Conservation (phyloP, 495 filamentous ascomycete species). For the Xylaria flabelliformis region DNA sequence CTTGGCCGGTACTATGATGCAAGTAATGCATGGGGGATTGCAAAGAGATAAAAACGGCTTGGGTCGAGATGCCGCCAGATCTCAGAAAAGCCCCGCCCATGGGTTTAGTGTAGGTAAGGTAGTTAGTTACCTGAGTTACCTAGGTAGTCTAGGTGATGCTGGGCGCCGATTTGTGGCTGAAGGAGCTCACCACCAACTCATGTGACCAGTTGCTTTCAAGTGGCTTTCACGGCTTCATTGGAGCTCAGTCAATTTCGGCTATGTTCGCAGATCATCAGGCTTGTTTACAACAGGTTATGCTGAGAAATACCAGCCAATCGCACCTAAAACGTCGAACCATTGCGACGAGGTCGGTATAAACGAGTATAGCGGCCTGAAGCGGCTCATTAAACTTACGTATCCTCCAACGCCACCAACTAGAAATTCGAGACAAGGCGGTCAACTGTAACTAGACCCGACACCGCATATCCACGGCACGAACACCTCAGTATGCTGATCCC, state of each 20-base stretch:
- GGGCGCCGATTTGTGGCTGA: slow-evolving; percentile 4
- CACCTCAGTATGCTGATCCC: background rate
- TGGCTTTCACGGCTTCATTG: slow-evolving; percentile 16
- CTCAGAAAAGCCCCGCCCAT: slow-evolving; percentile 6
- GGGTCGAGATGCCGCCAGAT: slow-evolving; percentile 17
- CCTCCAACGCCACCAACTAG: background rate
- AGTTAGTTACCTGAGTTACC: no score
- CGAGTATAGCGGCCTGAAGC: slow-evolving; percentile 12
- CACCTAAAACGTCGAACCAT: slow-evolving; percentile 4
- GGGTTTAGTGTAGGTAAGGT: background rate
- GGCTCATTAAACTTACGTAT: background rate
- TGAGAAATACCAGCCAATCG: slow-evolving; percentile 15
- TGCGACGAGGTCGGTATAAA: slow-evolving; percentile 9
- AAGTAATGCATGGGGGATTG: background rate
- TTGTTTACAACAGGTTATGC: background rate
- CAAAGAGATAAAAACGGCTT: background rate
- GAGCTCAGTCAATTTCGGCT: slow-evolving; percentile 13
- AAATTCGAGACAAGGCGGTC: slow-evolving; percentile 23
- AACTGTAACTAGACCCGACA: slow-evolving; percentile 14
- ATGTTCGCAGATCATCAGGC: background rate
- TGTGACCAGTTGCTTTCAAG: slow-evolving; percentile 14
- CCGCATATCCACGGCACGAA: slow-evolving; percentile 19
- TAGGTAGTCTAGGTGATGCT: no score
- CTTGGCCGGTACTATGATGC: slow-evolving; percentile 8
- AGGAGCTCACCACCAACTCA: slow-evolving; percentile 1